These are phyloP conservation scores for Pilasporangium apinafurcum DNA, from an alignment of 352 stramenopile genomes.

Conservation along the genomic window DNA sequence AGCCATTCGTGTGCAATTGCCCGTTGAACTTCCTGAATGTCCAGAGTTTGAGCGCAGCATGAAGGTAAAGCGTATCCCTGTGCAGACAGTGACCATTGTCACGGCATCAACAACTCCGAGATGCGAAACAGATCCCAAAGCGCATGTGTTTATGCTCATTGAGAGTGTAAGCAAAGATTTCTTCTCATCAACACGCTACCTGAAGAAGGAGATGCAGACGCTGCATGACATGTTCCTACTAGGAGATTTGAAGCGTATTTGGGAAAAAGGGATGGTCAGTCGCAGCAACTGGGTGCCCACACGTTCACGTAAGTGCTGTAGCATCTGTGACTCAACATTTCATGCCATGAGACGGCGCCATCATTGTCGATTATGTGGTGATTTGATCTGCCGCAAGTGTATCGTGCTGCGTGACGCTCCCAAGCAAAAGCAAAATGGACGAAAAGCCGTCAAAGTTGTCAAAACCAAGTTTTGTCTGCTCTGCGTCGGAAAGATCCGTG, in stretches of 20 bases:
- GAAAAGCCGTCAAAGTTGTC: conserved; percentile 23
- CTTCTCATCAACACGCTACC: conserved; percentile 15
- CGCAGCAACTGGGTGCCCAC: conserved; percentile 50
- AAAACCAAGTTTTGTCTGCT: conserved; percentile 58
- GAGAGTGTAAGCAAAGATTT: conserved; percentile 30
- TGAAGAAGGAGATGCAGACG: conserved; percentile 43
- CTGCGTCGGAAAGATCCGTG: conserved; percentile 51
- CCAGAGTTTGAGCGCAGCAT: conserved; percentile 34
- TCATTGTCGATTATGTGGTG: conserved; percentile 73
- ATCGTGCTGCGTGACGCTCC: conserved; percentile 43
- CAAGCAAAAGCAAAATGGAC: too few relatives aligned
- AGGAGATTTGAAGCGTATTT: conserved; percentile 58
- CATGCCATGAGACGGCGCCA: conserved; percentile 52
- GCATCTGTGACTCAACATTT: conserved; percentile 58
- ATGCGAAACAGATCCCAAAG: conserved; percentile 34
- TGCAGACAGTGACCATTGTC: conserved; percentile 52
- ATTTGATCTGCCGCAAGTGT: conserved; percentile 68
- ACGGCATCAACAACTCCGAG: conserved; percentile 20
- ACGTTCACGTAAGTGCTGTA: conserved; percentile 27
- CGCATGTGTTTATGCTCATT: conserved; percentile 55
- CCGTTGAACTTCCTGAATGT: conserved; percentile 54
- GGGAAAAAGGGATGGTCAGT: conserved; percentile 37
- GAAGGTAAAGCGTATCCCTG: conserved; percentile 47
- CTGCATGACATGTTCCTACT: conserved; percentile 51
- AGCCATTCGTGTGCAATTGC: conserved; percentile 58